Conservation (phyloP, 73 alveolate genomes). For the Strombidium stylifer region DNA sequence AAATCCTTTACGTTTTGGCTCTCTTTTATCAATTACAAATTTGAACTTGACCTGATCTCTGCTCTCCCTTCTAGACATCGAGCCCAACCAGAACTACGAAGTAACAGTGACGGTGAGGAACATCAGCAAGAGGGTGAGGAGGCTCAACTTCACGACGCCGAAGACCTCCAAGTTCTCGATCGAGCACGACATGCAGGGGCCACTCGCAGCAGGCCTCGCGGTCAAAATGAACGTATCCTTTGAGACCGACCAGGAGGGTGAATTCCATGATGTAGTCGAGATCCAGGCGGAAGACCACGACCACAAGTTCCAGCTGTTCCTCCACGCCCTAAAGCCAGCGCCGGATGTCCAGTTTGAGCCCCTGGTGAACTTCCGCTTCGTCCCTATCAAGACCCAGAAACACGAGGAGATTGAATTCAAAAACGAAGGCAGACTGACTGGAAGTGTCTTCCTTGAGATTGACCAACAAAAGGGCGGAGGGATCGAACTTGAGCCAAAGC, state of each 20-base stretch:
- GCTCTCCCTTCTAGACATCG: conserved; percentile 69
- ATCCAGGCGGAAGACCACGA: conserved; percentile 90
- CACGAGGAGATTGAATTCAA: conserved; percentile 83
- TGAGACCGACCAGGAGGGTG: conserved; percentile 95
- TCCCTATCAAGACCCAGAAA: conserved; percentile 89
- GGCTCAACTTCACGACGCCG: conserved; percentile 92
- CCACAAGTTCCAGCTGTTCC: conserved; percentile 71
- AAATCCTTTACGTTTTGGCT: too few relatives aligned
- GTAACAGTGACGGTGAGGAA: conserved; percentile 93
- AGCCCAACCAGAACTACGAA: conserved; percentile 94
- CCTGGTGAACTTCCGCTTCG: conserved; percentile 91
- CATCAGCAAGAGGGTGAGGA: conserved; percentile 85
- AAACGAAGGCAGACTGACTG: conserved; percentile 94
- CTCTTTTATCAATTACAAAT: too few relatives aligned
- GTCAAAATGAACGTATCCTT: conserved; percentile 92
- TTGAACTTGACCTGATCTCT: neutral
- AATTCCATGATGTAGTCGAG: conserved; percentile 87
- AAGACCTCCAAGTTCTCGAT: conserved; percentile 81
- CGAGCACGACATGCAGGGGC: conserved; percentile 82
- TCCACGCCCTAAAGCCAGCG: conserved; percentile 94
- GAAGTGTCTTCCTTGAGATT: conserved; percentile 81
- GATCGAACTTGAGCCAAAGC: conserved; percentile 82
- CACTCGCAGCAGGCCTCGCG: conserved; percentile 95
- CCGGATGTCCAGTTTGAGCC: conserved; percentile 98
- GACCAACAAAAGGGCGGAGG: conserved; percentile 79